phyloP scores from a whole-genome alignment of 1,139 yeast species.

The Kluyveromyces sp. region DNA sequence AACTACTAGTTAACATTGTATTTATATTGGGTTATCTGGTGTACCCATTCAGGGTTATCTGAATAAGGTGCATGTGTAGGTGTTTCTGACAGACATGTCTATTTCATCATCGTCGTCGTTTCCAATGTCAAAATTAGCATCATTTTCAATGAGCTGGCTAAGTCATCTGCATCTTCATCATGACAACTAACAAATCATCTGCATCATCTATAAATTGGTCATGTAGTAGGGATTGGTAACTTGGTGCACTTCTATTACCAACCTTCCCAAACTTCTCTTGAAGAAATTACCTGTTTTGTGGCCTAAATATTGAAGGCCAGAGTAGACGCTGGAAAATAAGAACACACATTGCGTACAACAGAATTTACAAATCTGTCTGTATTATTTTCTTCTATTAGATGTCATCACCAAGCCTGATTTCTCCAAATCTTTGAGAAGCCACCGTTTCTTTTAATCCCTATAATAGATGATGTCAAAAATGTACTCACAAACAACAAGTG shows the following conservation, averaged over 20 bases:
- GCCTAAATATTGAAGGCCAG: conserved; percentile 15
- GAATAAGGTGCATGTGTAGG: conserved; percentile 11
- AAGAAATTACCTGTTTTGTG: conserved; percentile 10
- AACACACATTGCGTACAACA: conserved; percentile 52
- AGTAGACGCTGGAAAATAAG: conserved; percentile 30
- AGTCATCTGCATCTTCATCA: conserved; percentile 30
- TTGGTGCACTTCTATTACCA: conserved; percentile 24
- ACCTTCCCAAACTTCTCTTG: conserved; percentile 13
- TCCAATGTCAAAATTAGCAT: conserved; percentile 27
- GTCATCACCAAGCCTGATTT: conserved; percentile 75
- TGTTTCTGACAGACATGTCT: conserved; percentile 1
- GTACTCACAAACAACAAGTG: conserved; percentile 52
- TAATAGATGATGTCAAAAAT: conserved; percentile 68
- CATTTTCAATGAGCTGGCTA: conserved; percentile 26
- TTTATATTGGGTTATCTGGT: neutral
- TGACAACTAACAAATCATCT: conserved; percentile 29
- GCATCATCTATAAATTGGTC: conserved; percentile 31
- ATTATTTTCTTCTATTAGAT: conserved; percentile 57
- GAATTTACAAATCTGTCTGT: conserved; percentile 56
- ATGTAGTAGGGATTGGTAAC: conserved; percentile 26
- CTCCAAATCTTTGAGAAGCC: conserved; percentile 77
- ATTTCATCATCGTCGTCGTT: conserved; percentile 14
- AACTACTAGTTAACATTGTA: neutral
- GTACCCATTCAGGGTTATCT: conserved; percentile 7
- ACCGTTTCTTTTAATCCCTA: conserved; percentile 63